A percentile compares a stretch with the other conserved stretches of the same genome.
phyloP scores from a whole-genome alignment of 352 stramenopile species.

The Phytophthora pinifolia region DNA sequence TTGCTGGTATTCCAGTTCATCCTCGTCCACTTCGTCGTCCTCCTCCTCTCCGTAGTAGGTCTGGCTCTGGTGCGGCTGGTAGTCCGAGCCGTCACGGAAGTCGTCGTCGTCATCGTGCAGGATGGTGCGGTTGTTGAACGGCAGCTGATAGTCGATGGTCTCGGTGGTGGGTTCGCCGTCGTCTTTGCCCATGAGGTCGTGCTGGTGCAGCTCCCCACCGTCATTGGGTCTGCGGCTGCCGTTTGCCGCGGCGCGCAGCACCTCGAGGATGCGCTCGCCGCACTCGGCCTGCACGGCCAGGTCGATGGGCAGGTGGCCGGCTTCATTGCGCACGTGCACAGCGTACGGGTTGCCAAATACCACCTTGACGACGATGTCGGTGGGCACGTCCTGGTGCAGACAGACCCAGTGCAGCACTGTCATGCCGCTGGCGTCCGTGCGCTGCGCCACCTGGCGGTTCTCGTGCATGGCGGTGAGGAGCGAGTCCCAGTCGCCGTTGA shows the following conservation, averaged over 20 bases:
- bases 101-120: conserved; percentile 22
- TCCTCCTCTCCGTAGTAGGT: conserved; percentile 35
- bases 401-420: conserved; percentile 81
- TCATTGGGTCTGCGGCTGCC: conserved; percentile 35
- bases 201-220: conserved; percentile 21
- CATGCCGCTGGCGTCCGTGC: conserved; percentile 73
- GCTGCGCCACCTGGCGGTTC: conserved; percentile 54
- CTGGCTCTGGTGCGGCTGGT: conserved; percentile 38
- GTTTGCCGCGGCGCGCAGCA: conserved; percentile 55
- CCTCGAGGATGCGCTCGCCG: conserved; percentile 69
- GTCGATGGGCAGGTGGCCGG: conserved; percentile 74
- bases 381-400: conserved; percentile 72
- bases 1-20: conserved; percentile 40
- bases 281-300: conserved; percentile 75
- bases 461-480: conserved; percentile 66
- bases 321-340: conserved; percentile 69
- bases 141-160: conserved; percentile 41
- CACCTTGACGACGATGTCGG: conserved; percentile 78
- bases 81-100: conserved; percentile 30
- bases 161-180: conserved; percentile 38
- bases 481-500: conserved; percentile 81
- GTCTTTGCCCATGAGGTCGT: conserved; percentile 28
- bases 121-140: conserved; percentile 42
- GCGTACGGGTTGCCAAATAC: conserved; percentile 78
- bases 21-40: conserved; percentile 34